Conservation (phyloP, 805 yeast genomes). For the Schwanniomyces polymorphus region DNA sequence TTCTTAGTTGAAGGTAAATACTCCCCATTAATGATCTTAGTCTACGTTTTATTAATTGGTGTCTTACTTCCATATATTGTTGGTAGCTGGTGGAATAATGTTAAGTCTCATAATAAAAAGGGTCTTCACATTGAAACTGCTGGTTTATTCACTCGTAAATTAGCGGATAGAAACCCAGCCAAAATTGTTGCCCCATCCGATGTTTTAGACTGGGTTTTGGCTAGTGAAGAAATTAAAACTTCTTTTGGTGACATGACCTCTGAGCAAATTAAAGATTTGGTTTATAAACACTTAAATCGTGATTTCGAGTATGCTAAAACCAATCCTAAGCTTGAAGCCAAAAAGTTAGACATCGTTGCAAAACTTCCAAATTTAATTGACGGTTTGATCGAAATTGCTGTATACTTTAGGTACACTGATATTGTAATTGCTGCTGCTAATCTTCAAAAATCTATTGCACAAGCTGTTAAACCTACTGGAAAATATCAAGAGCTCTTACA, state of each 20-base stretch:
- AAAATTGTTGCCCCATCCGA: slow-evolving; percentile 58
- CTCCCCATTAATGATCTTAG: slow-evolving; percentile 59
- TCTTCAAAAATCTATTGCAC: slow-evolving; percentile 68
- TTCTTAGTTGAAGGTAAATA: slow-evolving; percentile 83
- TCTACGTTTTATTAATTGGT: slow-evolving; percentile 74
- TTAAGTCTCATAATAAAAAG: slow-evolving; percentile 74
- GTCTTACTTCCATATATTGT: slow-evolving; percentile 78
- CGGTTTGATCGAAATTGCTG: slow-evolving; percentile 79
- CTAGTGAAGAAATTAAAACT: slow-evolving; percentile 63
- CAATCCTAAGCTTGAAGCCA: slow-evolving; percentile 24
- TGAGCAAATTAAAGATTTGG: slow-evolving; percentile 49
- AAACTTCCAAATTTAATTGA: slow-evolving; percentile 63
- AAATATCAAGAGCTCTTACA: slow-evolving; percentile 70
- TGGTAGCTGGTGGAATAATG: slow-evolving; percentile 86
- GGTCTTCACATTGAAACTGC: slow-evolving; percentile 89
- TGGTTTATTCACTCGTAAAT: slow-evolving; percentile 63
- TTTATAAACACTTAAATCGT: slow-evolving; percentile 62
- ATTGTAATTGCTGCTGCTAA: slow-evolving; percentile 61
- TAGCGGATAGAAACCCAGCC: slow-evolving; percentile 75
- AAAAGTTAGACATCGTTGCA: slow-evolving; percentile 58
- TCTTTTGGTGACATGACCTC: slow-evolving; percentile 41
- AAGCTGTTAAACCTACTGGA: slow-evolving; percentile 63
- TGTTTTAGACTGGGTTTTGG: slow-evolving; percentile 58
- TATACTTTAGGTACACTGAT: slow-evolving; percentile 73
- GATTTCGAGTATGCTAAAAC: slow-evolving; percentile 20